Evolutionary conservation across 176 grass and related monocot species (phyloP).

Genomic region (Phoenix dactylifera): DNA sequence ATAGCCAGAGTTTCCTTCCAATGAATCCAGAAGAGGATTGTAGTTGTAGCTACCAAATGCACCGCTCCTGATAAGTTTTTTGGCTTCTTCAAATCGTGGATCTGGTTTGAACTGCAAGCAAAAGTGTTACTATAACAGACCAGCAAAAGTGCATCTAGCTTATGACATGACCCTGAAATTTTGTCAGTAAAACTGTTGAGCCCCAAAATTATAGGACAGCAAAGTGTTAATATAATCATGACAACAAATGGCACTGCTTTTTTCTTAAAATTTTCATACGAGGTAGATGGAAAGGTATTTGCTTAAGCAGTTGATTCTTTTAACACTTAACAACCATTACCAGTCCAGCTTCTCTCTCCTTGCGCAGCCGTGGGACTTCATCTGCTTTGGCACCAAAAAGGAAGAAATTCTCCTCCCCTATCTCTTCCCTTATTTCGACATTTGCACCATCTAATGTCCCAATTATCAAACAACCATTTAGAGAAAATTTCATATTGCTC

Average conservation of each 20-base stretch:
- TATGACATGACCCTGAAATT: too few relatives aligned
- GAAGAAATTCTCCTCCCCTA: constrained; percentile 91
- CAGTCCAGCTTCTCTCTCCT: constrained; percentile 85
- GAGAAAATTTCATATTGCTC: constrained; percentile 98
- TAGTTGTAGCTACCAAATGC: constrained; percentile 87
- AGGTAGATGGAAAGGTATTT: constrained; percentile 9
- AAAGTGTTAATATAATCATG: too few relatives aligned
- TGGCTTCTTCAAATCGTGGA: constrained; percentile 90
- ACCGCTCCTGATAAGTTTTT: constrained; percentile 59
- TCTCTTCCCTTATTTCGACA: constrained; percentile 98
- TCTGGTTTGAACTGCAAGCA: constrained; percentile 80
- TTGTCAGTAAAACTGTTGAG: too few relatives aligned
- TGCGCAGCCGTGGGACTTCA: constrained; percentile 74
- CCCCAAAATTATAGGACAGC: too few relatives aligned
- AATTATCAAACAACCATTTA: constrained; percentile 95
- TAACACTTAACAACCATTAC: constrained; percentile 25
- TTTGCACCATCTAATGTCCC: constrained; percentile 96
- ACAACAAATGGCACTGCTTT: too few relatives aligned
- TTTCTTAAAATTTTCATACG: too few relatives aligned
- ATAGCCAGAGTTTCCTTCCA: constrained; percentile 91
- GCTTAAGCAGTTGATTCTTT: constrained; percentile 7
- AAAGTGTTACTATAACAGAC: too few relatives aligned
- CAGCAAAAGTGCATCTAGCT: too few relatives aligned
- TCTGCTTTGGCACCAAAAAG: constrained; percentile 95
- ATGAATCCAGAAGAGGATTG: constrained; percentile 72